Conservation (phyloP, 192 early-diverging fungal genomes). For the Coemansia sp. region DNA sequence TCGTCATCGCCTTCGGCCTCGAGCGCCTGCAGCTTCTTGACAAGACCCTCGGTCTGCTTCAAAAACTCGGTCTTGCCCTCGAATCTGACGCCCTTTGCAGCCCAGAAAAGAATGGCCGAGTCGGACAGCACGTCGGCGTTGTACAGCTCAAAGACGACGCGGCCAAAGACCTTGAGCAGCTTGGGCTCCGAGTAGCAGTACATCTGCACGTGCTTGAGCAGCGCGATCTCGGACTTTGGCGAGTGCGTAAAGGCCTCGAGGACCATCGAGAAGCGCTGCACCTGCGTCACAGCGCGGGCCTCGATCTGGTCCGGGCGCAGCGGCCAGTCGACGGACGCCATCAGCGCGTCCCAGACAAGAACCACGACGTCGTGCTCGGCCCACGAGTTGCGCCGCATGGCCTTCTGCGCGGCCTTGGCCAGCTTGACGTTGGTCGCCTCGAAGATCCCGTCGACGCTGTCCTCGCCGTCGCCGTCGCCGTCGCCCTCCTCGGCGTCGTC, state of each 20-base stretch:
- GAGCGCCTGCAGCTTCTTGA: constrained; percentile 72
- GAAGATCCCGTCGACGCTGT: constrained; percentile 7
- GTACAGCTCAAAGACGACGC: constrained; percentile 80
- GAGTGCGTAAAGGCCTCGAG: constrained; percentile 64
- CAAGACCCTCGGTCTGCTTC: constrained; percentile 91
- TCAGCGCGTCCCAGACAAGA: constrained; percentile 80
- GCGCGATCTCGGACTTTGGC: constrained; percentile 69
- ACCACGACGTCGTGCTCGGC: constrained; percentile 70
- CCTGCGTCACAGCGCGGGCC: constrained; percentile 59
- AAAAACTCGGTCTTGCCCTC: constrained; percentile 87
- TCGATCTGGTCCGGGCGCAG: constrained; percentile 84
- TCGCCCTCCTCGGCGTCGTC: constrained; percentile 23
- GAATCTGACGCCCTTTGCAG: constrained; percentile 80
- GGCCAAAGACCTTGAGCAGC: constrained; percentile 82
- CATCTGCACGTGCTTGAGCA: constrained; percentile 83
- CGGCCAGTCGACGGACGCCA: constrained; percentile 75
- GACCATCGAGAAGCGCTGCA: constrained; percentile 69
- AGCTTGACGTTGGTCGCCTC: constrained; percentile 28
- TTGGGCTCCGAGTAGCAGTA: constrained; percentile 86
- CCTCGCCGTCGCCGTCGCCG: constrained; percentile 12
- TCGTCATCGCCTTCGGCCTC: constrained; percentile 68
- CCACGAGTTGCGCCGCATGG: constrained; percentile 57
- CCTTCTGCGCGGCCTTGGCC: constrained; percentile 17
- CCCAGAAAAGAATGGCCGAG: constrained; percentile 92
- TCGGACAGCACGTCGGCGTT: constrained; percentile 88